phyloP scores from a whole-genome alignment of 257 asterid species.

The Misopates orontium region DNA sequence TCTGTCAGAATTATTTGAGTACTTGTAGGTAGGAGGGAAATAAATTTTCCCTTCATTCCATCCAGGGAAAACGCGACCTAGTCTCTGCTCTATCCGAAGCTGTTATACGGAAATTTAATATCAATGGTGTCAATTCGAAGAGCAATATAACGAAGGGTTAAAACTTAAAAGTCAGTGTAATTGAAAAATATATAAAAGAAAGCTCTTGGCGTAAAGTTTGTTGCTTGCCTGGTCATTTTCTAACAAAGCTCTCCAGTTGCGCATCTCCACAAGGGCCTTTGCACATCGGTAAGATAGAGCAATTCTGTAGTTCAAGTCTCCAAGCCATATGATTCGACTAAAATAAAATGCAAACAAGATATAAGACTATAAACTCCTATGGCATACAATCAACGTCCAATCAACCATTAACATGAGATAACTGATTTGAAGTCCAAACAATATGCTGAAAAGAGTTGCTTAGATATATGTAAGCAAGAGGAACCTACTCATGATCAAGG shows the following conservation, averaged over 20 bases:
- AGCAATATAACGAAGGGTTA: too few species aligned
- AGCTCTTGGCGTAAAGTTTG: not conserved
- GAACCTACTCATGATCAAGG: conserved; percentile 85
- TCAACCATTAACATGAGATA: not conserved
- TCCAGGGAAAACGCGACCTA: conserved; percentile 75
- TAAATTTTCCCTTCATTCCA: conserved; percentile 90
- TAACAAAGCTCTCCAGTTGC: conserved; percentile 87
- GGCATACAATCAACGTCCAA: not conserved
- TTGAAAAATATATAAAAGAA: not conserved
- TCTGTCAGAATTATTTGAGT: conserved; percentile 80
- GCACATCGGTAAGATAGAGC: conserved; percentile 86
- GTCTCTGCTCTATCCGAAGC: conserved; percentile 78
- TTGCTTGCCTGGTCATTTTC: conserved; percentile 90
- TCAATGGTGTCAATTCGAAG: too few species aligned
- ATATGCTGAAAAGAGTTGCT: not conserved
- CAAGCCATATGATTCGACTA: conserved; percentile 97
- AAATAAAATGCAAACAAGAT: conserved; percentile 25
- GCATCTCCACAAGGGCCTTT: conserved; percentile 97
- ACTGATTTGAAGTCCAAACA: not conserved
- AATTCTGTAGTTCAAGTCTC: conserved; percentile 91
- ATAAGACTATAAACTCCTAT: not conserved
- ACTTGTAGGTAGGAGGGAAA: conserved; percentile 92
- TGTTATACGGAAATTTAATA: conserved; percentile 33
- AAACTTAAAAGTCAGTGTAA: not conserved
- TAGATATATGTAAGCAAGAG: not conserved